Base-by-base conservation (phyloP, 2,329 filamentous ascomycete genomes). In the Calonectria pseudoturangicola region DNA sequence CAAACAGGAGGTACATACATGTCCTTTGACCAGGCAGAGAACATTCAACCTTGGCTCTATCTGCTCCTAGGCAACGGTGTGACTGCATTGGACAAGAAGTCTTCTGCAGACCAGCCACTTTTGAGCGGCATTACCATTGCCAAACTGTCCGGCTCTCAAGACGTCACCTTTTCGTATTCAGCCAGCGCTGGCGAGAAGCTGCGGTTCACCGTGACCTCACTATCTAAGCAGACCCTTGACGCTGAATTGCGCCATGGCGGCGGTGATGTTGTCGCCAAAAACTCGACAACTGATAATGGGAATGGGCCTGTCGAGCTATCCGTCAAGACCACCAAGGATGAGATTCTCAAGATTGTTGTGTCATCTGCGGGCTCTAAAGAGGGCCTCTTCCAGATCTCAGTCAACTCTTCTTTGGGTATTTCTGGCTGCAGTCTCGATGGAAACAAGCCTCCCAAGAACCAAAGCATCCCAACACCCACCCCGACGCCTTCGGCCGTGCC, bases 341-440 rank as follows among this genome's bases (percentile, higher is more conserved):
- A 56, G 51, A 56, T 28, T 16, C 51, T 56, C 51, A 56, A 56
- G 30, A 56, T 56, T 56, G 51, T 56, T 13, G 51, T 56, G 16
- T 56, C 51, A n/a, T 56, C 51, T 21, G 30, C 18, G 3, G 30
- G 51, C 51, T 36, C 30, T 27, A 25, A 21, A 4, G 51, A 56
- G 10, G 51, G 51, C 9, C 51, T 56, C 30, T 56, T 56, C 51
- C 51, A 56, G 30, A 56, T 56, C 30, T 56, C 51, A 18, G 51
- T 56, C 51, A 56, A 56, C 51, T 56, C 51, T 56, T 56, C 51
- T 4, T 13, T 56, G 51, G 51, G 51, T 3, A 56, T 56, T 56
- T 56, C 51, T 5, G 51, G 51, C 10, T 56, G 51, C 51, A 56
- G 33, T 10, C 51, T 56, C 9, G 51, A 56, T 18, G 21, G 2